Evolutionary conservation across 2,329 filamentous ascomycete genomes (phyloP).

Genomic region (Colletotrichum brevisporum): DNA sequence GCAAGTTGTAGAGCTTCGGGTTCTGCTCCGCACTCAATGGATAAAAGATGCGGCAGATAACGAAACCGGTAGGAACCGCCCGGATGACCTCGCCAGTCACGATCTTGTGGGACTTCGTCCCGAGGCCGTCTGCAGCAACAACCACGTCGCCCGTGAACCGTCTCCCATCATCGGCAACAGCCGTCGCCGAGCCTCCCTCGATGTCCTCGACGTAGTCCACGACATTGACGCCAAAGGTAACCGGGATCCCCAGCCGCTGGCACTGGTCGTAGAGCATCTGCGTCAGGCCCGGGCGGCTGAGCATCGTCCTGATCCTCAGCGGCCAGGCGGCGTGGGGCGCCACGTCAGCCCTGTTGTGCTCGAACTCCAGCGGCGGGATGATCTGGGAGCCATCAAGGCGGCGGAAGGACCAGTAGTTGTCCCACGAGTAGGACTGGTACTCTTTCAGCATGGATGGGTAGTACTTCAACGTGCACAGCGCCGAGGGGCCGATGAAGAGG

Average conservation of each 20-base stretch:
- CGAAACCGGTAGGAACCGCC: slow-evolving; percentile 19
- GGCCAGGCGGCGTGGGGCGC: slow-evolving; percentile 15
- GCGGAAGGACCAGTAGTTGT: slow-evolving; percentile 14
- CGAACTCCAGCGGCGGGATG: slow-evolving; percentile 2
- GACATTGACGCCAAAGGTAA: slow-evolving; percentile 2
- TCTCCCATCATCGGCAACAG: not conserved
- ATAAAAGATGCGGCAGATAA: slow-evolving; percentile 14
- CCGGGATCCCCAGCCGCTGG: not conserved
- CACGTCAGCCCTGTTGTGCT: slow-evolving; percentile 4
- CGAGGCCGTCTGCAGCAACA: slow-evolving; percentile 21
- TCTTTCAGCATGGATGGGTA: slow-evolving; percentile 17
- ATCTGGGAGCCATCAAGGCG: not conserved
- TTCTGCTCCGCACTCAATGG: slow-evolving; percentile 6
- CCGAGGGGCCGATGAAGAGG: slow-evolving; percentile 15
- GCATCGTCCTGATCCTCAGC: slow-evolving; percentile 19
- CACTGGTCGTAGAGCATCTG: slow-evolving; percentile 17
- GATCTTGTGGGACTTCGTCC: slow-evolving; percentile 20
- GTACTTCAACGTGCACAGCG: slow-evolving; percentile 2
- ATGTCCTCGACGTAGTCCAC: slow-evolving; percentile 8
- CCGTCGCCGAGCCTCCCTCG: not conserved
- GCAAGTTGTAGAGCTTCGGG: not conserved
- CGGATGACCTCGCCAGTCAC: slow-evolving; percentile 12
- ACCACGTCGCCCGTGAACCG: slow-evolving; percentile 3
- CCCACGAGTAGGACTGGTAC: slow-evolving; percentile 14
- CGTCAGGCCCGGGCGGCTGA: slow-evolving; percentile 9